Evolutionary conservation across 768 basidiomycete species (phyloP).

Genomic region (Lactifluus piperatus): DNA sequence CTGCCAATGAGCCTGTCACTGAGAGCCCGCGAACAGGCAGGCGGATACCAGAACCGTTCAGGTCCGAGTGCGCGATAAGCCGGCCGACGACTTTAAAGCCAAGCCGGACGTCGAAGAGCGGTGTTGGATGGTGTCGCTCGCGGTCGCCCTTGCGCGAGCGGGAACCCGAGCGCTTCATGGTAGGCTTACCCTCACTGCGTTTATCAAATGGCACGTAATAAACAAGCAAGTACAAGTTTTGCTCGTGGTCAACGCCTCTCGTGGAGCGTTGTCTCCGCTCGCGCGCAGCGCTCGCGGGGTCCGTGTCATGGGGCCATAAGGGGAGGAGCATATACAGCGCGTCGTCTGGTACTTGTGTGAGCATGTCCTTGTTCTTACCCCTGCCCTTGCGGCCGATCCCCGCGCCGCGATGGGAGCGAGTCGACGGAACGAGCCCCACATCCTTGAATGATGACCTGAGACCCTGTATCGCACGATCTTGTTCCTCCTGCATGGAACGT

Average conservation of each 20-base stretch:
- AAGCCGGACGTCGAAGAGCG: conserved; percentile 38
- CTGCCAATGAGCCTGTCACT: conserved; percentile 50
- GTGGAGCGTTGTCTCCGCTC: conserved; percentile 17
- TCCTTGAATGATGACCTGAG: conserved; percentile 72
- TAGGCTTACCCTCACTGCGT: conserved; percentile 23
- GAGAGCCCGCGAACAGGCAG: conserved; percentile 64
- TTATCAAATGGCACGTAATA: conserved; percentile 61
- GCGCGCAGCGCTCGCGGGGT: conserved; percentile 28
- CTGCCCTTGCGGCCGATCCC: conserved; percentile 21
- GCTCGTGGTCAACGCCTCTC: conserved; percentile 35
- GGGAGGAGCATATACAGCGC: conserved; percentile 78
- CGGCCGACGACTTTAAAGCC: conserved; percentile 70
- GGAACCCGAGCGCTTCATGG: conserved; percentile 37
- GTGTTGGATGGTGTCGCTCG: conserved; percentile 19
- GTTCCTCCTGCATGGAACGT: conserved; percentile 57
- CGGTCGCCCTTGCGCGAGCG: conserved; percentile 31
- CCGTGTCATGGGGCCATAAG: conserved; percentile 74
- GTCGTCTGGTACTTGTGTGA: conserved; percentile 56
- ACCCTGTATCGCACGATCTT: conserved; percentile 57
- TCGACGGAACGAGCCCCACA: conserved; percentile 66
- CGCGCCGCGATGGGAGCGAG: conserved; percentile 19
- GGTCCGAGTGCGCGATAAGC: conserved; percentile 60
- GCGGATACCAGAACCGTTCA: conserved; percentile 65
- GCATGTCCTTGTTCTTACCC: conserved; percentile 31
- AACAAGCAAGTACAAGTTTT: conserved; percentile 66